Percentiles rank a stretch among this genome's conserved stretches.
Conservation (phyloP, 2,329 filamentous ascomycete genomes). For the Ceratocystis diversiconidia region DNA sequence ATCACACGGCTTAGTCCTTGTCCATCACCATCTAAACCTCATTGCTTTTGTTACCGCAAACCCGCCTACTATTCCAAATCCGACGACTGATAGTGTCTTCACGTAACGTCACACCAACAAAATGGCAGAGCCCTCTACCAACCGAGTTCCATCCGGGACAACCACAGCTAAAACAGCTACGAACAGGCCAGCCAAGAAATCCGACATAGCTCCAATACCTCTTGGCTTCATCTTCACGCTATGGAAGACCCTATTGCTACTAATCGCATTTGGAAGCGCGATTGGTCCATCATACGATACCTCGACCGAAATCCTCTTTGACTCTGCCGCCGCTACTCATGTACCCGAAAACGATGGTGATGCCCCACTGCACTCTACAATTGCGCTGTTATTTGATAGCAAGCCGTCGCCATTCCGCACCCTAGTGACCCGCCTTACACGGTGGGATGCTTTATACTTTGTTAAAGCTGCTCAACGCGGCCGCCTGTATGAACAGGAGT, state of each 20-base stretch:
- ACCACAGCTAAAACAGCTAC: neutral
- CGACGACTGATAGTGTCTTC: neutral
- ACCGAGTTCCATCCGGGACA: neutral
- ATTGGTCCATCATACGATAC: conserved; percentile 58
- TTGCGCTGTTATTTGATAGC: conserved; percentile 21
- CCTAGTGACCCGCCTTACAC: conserved; percentile 44
- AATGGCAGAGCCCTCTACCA: neutral
- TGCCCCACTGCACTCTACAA: conserved; percentile 11
- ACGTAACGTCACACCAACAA: neutral
- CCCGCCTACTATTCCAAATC: neutral
- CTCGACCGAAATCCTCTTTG: conserved; percentile 40
- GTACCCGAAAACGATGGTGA: conserved; percentile 20
- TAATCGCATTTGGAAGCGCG: conserved; percentile 39
- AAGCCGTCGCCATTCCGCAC: conserved; percentile 7
- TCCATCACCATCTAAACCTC: too few species aligned
- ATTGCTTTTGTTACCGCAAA: neutral
- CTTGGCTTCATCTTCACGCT: conserved; percentile 34
- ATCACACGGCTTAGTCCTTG: neutral
- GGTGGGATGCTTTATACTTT: conserved; percentile 77
- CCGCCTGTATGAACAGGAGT: conserved; percentile 67
- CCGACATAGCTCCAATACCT: conserved; percentile 1
- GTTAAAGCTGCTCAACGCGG: conserved; percentile 46
- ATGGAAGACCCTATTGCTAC: conserved; percentile 57
- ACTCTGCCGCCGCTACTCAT: conserved; percentile 30
- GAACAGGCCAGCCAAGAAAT: neutral